Conservation (phyloP, 106 monocot species). For the Agapanthus africanus region DNA sequence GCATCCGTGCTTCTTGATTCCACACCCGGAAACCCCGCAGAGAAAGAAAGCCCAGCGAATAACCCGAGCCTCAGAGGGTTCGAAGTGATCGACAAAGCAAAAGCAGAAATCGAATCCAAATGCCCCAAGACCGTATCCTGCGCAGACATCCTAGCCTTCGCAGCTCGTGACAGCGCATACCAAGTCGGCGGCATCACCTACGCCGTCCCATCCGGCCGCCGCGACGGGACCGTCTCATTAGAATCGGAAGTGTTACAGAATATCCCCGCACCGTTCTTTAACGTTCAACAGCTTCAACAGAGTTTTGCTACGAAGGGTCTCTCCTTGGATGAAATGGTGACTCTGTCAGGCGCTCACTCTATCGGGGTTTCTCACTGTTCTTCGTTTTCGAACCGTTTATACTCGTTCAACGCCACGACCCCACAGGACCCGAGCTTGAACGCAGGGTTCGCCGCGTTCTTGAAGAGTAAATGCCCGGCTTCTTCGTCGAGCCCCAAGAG, state of each 20-base stretch:
- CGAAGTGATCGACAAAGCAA: slow-evolving; percentile 42
- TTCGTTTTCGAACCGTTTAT: slow-evolving; percentile 29
- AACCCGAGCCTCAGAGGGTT: slow-evolving; percentile 49
- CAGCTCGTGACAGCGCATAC: slow-evolving; percentile 30
- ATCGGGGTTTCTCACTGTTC: slow-evolving; percentile 41
- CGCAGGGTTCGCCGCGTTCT: slow-evolving; percentile 4
- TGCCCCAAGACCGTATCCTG: slow-evolving; percentile 43
- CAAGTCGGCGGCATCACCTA: slow-evolving; percentile 28
- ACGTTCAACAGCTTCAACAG: slow-evolving; percentile 12
- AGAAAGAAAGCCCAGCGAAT: slow-evolving; percentile 32
- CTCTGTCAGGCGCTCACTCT: slow-evolving; percentile 46
- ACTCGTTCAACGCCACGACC: slow-evolving; percentile 16
- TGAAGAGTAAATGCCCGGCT: slow-evolving; percentile 21
- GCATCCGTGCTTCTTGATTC: slow-evolving; percentile 43
- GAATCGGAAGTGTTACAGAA: slow-evolving; percentile 12
- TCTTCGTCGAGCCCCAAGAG: background rate
- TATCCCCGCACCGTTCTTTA: slow-evolving; percentile 25
- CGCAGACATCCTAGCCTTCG: slow-evolving; percentile 50
- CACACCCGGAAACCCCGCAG: slow-evolving; percentile 11
- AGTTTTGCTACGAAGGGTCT: slow-evolving; percentile 31
- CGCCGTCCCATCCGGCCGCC: slow-evolving; percentile 35
- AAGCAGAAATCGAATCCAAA: slow-evolving; percentile 24
- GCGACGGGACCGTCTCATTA: slow-evolving; percentile 26
- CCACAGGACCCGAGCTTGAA: slow-evolving; percentile 19
- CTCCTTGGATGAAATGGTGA: slow-evolving; percentile 35